Evolutionary conservation across 495 filamentous ascomycete genomes (phyloP).

Genomic region (Stereocaulon alpinum): DNA sequence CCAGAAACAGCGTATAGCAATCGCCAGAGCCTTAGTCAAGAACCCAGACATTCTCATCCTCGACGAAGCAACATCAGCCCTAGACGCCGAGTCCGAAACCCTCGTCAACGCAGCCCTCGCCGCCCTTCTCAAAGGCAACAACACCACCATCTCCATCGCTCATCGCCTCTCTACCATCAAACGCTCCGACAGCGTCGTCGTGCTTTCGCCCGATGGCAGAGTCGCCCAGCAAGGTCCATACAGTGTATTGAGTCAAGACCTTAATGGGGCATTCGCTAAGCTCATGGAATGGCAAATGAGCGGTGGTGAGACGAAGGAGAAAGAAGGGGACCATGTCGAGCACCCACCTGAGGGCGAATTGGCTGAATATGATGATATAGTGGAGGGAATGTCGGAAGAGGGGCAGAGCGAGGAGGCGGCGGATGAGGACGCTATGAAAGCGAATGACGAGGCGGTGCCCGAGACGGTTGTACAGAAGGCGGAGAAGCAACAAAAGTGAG

Average conservation of each 20-base stretch:
- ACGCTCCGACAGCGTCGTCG: constrained; percentile 83
- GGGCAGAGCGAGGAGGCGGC: constrained; percentile 13
- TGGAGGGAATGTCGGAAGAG: constrained; percentile 14
- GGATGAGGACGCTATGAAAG: constrained; percentile 11
- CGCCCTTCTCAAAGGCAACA: constrained; percentile 68
- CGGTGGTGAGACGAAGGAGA: constrained; percentile 51
- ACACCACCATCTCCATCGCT: constrained; percentile 94
- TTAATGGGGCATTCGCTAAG: constrained; percentile 75
- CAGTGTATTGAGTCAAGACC: constrained; percentile 56
- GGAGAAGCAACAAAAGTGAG: background rate
- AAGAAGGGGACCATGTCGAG: constrained; percentile 32
- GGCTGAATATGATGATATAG: constrained; percentile 12
- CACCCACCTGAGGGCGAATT: constrained; percentile 18
- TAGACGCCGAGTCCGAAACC: constrained; percentile 97
- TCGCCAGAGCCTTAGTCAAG: constrained; percentile 89
- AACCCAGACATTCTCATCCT: constrained; percentile 93
- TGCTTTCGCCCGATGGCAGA: constrained; percentile 68
- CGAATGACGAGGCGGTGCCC: constrained; percentile 5
- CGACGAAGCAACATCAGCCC: constrained; percentile 85
- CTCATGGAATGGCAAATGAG: constrained; percentile 99
- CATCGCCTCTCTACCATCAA: constrained; percentile 95
- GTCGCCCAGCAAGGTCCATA: constrained; percentile 89
- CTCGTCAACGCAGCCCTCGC: constrained; percentile 83
- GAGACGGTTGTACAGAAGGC: constrained; percentile 6
- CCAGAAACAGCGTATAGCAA: constrained; percentile 96